Evolutionary conservation across 176 grass and related monocot species (phyloP).

Genomic region (Musa beccarii): DNA sequence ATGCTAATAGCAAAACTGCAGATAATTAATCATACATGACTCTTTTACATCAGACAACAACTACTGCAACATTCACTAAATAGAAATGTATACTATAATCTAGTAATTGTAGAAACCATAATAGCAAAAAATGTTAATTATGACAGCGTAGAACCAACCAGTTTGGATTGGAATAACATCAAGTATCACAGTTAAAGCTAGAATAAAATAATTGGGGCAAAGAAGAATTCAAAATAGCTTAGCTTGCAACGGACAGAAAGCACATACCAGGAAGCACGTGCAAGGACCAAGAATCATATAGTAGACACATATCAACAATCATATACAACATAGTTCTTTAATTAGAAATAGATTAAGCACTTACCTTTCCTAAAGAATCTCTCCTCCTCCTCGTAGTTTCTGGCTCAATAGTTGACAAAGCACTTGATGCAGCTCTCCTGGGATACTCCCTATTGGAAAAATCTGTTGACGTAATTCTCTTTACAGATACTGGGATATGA

Average conservation of each 20-base stretch:
- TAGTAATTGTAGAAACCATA: no score
- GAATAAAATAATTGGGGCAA: neutral
- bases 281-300: neutral
- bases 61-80: no score
- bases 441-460: constrained; percentile 21
- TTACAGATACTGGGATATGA: constrained; percentile 37
- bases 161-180: neutral
- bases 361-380: constrained; percentile 81
- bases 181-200: neutral
- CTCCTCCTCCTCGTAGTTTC: constrained; percentile 74
- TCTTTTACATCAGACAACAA: no score
- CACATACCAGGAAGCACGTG: neutral
- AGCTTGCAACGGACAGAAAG: neutral
- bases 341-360: constrained; percentile 14
- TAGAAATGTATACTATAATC: no score
- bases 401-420: constrained; percentile 45
- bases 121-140: no score
- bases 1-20: no score
- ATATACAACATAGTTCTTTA: neutral
- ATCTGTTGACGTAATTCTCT: constrained; percentile 34
- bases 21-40: no score
- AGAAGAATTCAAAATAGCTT: neutral
- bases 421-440: constrained; percentile 31
- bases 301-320: neutral
- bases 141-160: neutral